These are phyloP conservation scores for Elaeagnus macrophylla DNA, from an alignment of 306 rosid species.

Conservation along the genomic window DNA sequence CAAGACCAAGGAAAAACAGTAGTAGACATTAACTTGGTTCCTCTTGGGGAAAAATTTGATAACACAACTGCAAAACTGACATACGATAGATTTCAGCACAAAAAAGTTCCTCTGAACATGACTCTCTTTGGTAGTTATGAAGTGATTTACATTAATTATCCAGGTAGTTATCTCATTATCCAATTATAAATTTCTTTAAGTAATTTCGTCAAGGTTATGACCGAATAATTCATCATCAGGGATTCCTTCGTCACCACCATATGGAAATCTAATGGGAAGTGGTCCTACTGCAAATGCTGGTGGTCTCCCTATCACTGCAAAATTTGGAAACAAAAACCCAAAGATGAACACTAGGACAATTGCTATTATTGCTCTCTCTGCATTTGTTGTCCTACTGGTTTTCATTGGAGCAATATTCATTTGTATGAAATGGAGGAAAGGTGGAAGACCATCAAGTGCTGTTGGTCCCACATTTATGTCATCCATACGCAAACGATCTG, in stretches of 20 bases:
- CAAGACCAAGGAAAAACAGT: constrained; percentile 63
- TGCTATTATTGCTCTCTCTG: constrained; percentile 59
- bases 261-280: constrained; percentile 31
- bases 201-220: constrained; percentile 24
- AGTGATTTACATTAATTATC: constrained; percentile 50
- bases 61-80: constrained; percentile 63
- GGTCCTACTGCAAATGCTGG: constrained; percentile 40
- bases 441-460: constrained; percentile 56
- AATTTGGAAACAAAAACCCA: constrained; percentile 40
- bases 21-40: constrained; percentile 81
- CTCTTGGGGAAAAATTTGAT: constrained; percentile 83
- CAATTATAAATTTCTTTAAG: constrained; percentile 10
- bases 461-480: constrained; percentile 47
- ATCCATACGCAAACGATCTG: constrained; percentile 65
- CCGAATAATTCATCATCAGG: constrained; percentile 48
- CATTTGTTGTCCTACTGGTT: constrained; percentile 57
- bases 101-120: constrained; percentile 61
- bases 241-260: constrained; percentile 51
- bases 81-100: constrained; percentile 57
- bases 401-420: constrained; percentile 51
- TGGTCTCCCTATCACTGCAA: constrained; percentile 54
- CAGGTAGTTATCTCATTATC: constrained; percentile 50
- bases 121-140: constrained; percentile 69
- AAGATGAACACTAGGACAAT: constrained; percentile 50
- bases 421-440: constrained; percentile 59